Evolutionary conservation across 768 basidiomycete species (phyloP).

Genomic region (Lactarius indigo): DNA sequence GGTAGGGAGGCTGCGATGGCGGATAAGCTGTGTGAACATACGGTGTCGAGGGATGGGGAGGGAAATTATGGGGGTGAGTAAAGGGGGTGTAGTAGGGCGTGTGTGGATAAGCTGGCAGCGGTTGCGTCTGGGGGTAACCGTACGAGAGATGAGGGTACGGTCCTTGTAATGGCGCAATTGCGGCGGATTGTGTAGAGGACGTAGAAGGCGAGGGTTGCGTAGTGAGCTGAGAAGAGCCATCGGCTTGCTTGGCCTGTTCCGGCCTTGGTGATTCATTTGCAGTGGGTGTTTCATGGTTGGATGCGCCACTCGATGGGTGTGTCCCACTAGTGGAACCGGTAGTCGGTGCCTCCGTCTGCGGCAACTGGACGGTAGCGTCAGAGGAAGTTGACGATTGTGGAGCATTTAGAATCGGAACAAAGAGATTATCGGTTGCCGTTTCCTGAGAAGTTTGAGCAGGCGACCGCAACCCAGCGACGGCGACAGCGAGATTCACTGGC

Average conservation of each 20-base stretch:
- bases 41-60: conserved; percentile 32
- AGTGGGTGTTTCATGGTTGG: not conserved
- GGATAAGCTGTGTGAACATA: conserved; percentile 37
- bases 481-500: conserved; percentile 65
- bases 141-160: conserved; percentile 55
- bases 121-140: conserved; percentile 41
- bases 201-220: conserved; percentile 3
- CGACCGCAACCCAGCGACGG: conserved; percentile 49
- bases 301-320: not conserved
- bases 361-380: conserved; percentile 2
- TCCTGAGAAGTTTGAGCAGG: conserved; percentile 24
- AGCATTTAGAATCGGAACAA: conserved; percentile 26
- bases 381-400: conserved; percentile 26
- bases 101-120: conserved; percentile 56
- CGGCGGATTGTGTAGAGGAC: not conserved
- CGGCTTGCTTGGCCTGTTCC: not conserved
- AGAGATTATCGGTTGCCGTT: conserved; percentile 24
- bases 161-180: not conserved
- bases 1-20: conserved; percentile 31
- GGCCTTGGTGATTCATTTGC: not conserved
- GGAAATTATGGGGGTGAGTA: conserved; percentile 35
- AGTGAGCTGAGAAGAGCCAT: not conserved
- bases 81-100: conserved; percentile 60
- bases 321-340: not conserved
- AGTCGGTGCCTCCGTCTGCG: conserved; percentile 28